A percentile compares a stretch with the other conserved stretches of the same genome.
These are phyloP conservation scores for Groenewaldozyma salmanticensis DNA, from an alignment of 805 yeast genomes.

Conservation along the genomic window DNA sequence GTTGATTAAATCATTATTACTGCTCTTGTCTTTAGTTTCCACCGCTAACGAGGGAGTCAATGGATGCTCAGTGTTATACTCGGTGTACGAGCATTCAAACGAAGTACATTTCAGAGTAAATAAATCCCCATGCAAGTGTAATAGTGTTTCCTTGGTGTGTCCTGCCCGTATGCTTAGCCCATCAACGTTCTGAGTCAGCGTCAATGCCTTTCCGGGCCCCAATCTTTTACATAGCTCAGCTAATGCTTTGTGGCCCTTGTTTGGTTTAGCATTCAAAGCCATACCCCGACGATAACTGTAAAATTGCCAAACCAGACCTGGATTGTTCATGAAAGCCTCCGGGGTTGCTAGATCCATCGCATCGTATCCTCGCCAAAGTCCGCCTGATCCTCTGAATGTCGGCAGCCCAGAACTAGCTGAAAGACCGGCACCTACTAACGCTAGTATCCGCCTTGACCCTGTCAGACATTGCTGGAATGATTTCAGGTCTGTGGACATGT, in stretches of 20 bases:
- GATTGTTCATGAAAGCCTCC: slow-evolving; percentile 76
- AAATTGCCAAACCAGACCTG: slow-evolving; percentile 86
- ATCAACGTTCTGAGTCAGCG: slow-evolving; percentile 79
- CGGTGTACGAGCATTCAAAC: slow-evolving; percentile 53
- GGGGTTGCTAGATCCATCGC: slow-evolving; percentile 85
- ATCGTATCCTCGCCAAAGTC: slow-evolving; percentile 68
- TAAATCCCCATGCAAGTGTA: slow-evolving; percentile 73
- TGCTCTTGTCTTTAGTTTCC: not conserved
- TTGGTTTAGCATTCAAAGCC: slow-evolving; percentile 63
- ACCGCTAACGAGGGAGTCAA: slow-evolving; percentile 25
- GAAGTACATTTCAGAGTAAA: slow-evolving; percentile 68
- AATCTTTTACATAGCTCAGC: slow-evolving; percentile 46
- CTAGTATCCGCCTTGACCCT: slow-evolving; percentile 27
- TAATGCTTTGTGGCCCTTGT: slow-evolving; percentile 61
- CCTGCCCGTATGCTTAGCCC: slow-evolving; percentile 60
- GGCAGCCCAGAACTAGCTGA: slow-evolving; percentile 71
- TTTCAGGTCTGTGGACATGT: slow-evolving; percentile 19
- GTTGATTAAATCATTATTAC: too few relatives aligned
- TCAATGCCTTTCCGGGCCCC: slow-evolving; percentile 38
- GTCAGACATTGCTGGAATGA: slow-evolving; percentile 28
- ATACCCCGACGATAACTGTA: slow-evolving; percentile 58
- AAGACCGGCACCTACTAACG: slow-evolving; percentile 69
- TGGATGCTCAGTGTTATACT: slow-evolving; percentile 46
- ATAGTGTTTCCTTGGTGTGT: slow-evolving; percentile 41
- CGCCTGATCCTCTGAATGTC: slow-evolving; percentile 62